A percentile compares a stretch with the other conserved stretches of the same genome.
These are phyloP conservation scores for Aspergillus ibericus DNA, from an alignment of 2,329 filamentous ascomycete genomes.

Conservation along the genomic window DNA sequence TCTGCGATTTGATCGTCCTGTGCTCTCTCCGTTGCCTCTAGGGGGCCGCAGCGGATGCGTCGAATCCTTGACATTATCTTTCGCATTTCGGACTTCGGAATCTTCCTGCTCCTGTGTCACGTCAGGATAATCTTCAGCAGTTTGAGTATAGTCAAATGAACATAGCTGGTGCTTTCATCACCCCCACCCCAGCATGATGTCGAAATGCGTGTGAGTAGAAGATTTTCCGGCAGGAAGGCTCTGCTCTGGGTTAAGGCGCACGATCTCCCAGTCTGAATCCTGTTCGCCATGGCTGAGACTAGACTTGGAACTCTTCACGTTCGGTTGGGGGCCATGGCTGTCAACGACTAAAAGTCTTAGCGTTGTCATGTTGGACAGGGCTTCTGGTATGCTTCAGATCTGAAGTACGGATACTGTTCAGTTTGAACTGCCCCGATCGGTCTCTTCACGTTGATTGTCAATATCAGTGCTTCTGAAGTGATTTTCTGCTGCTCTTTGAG, in stretches of 20 bases:
- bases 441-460: not conserved
- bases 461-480: not conserved
- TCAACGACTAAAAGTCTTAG: not conserved
- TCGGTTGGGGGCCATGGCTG: not conserved
- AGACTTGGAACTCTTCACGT: not conserved
- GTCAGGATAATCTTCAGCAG: not conserved
- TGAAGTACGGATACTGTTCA: not conserved
- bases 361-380: not conserved
- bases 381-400: not conserved
- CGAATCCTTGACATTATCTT: not conserved
- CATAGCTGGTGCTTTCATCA: not conserved
- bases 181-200: not conserved
- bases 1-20: too few species aligned
- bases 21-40: too few species aligned
- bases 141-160: not conserved
- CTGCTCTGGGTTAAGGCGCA: not conserved
- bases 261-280: not conserved
- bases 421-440: not conserved
- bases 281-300: not conserved
- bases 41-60: too few species aligned
- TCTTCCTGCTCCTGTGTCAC: not conserved
- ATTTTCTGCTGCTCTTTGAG: not conserved
- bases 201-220: not conserved
- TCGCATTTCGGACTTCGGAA: not conserved
- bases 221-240: not conserved